These are phyloP conservation scores for Noccaea caerulescens DNA, from an alignment of 345 rosid genomes.

Conservation along the genomic window DNA sequence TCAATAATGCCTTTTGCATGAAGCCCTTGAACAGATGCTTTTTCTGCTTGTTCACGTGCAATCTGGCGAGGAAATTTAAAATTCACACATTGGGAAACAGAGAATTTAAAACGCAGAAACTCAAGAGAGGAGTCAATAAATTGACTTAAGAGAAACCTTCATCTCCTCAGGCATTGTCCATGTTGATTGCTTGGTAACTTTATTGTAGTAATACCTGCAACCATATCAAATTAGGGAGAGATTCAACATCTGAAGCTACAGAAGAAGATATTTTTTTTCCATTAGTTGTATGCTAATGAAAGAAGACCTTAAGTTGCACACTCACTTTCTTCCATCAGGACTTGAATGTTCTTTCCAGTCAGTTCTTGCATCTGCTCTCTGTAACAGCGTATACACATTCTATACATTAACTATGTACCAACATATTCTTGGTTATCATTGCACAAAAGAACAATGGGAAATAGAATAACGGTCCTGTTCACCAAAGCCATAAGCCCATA, in stretches of 20 bases:
- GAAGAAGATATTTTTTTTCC: constrained; percentile 21
- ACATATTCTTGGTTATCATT: constrained; percentile 12
- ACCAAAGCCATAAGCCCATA: neutral
- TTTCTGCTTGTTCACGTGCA: constrained; percentile 80
- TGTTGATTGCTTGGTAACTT: constrained; percentile 82
- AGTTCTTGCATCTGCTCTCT: constrained; percentile 93
- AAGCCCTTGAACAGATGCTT: constrained; percentile 44
- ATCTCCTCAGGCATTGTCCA: constrained; percentile 92
- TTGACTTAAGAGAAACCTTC: constrained; percentile 59
- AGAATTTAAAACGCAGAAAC: constrained; percentile 23
- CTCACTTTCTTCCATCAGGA: constrained; percentile 92
- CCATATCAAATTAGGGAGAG: constrained; percentile 31
- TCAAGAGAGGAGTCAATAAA: constrained; percentile 14
- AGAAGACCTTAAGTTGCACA: constrained; percentile 24
- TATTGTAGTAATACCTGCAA: constrained; percentile 83
- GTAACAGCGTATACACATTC: constrained; percentile 40
- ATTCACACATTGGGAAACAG: constrained; percentile 20
- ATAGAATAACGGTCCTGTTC: constrained; percentile 30
- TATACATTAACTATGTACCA: constrained; percentile 30
- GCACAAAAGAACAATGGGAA: constrained; percentile 17
- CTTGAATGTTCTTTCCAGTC: constrained; percentile 95
- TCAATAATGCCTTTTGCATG: constrained; percentile 47
- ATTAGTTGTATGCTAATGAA: constrained; percentile 22
- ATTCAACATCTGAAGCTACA: constrained; percentile 37
- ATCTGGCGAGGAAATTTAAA: constrained; percentile 52